Base-by-base conservation (phyloP, 1,284 basidiomycete genomes). In the Phellopilus nigrolimitatus region DNA sequence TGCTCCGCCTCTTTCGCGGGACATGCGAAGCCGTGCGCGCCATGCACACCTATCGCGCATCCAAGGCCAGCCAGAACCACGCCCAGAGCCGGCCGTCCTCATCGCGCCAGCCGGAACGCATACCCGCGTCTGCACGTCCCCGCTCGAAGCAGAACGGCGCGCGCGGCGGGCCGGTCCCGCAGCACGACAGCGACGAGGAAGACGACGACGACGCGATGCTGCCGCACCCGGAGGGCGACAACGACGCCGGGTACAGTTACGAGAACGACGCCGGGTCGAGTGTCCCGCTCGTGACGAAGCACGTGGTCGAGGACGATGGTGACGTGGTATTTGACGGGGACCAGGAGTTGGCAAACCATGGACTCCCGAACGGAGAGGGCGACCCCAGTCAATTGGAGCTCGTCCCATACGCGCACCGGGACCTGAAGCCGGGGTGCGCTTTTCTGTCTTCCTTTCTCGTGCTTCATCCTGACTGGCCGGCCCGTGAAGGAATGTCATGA, bases 351-450 rank as follows among this genome's bases (percentile, higher is more conserved):
- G 61, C 67, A 25, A 62, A 43, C 22, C 55, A 57, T 21, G 59
- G 59, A 64, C 30, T 56, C 24, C 66, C 59, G 40, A 66, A 66
- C 45, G 59, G 65, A 36, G 59, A 62, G 57, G 63, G 67, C 58
- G 64, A 66, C 22, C 51, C 65, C 1, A 73, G 71, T 4, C 69
- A 76, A 55, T 70, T 68, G 2, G 79, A 82, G 50, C 60, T 87
- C 7, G 78, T 93, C 4, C 93, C 97, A 0, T 99, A 97, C 66
- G 95, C 95, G 0, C 97, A 99, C 70, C 76, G 97, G 54, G 95
- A 99, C 70, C 75, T 99, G 62, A 99, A 99, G 70, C 97, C 95
- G 34, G 94, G 87, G 91, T 93, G 62, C 62, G 84, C 72, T 24
- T 43, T 7, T 12, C 49, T 24, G 17, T n/a, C 28, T 28, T 50